Conservation (phyloP, 1,284 basidiomycete species). For the Fereydounia khargensis region DNA sequence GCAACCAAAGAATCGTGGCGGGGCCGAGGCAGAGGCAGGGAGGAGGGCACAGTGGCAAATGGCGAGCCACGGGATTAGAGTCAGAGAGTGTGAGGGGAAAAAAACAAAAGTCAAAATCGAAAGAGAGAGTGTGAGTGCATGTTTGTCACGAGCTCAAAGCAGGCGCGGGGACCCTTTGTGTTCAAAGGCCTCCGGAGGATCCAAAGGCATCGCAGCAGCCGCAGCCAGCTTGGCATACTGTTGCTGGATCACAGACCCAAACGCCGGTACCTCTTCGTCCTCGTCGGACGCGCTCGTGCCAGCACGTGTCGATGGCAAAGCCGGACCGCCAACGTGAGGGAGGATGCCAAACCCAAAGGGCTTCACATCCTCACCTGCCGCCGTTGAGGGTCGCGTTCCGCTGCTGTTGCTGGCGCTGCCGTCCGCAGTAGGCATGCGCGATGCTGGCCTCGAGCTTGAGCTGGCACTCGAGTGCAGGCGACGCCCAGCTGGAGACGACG, state of each 20-base stretch:
- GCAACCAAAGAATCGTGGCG: too few species aligned
- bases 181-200: slow-evolving; percentile 10
- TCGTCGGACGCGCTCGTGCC: slow-evolving; percentile 1
- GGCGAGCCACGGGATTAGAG: too few species aligned
- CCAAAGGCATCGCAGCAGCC: slow-evolving; percentile 16
- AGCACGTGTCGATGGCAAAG: background rate
- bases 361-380: slow-evolving; percentile 17
- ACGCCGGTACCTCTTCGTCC: background rate
- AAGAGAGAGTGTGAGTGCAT: slow-evolving; percentile 1
- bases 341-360: slow-evolving; percentile 20
- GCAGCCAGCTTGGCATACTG: slow-evolving; percentile 26
- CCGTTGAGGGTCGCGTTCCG: slow-evolving; percentile 14
- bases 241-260: slow-evolving; percentile 21
- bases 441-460: background rate
- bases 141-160: too few species aligned
- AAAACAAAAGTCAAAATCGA: background rate
- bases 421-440: background rate
- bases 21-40: too few species aligned
- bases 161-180: too few species aligned
- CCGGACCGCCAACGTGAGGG: background rate
- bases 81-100: slow-evolving; percentile 5
- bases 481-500: background rate
- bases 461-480: background rate
- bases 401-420: slow-evolving; percentile 5
- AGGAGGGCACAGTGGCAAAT: too few species aligned